phyloP scores from a whole-genome alignment of 495 filamentous ascomycete species.

The Penicillium dipodomyicola region DNA sequence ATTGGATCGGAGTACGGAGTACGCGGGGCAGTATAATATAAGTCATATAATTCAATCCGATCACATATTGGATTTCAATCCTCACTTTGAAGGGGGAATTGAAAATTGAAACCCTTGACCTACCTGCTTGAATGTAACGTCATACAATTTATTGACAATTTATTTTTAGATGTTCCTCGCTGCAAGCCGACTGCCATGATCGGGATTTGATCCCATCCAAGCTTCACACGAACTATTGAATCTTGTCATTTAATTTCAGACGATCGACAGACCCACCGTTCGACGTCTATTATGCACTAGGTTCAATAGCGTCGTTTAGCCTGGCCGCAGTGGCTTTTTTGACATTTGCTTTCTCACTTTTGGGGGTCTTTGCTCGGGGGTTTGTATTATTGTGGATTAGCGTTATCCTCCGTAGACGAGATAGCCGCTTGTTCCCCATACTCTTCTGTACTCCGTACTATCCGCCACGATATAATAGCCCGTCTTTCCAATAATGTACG shows the following conservation, averaged over 20 bases:
- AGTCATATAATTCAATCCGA: background rate
- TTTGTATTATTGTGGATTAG: background rate
- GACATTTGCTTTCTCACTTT: constrained; percentile 9
- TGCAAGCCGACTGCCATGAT: background rate
- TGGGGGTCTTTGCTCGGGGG: constrained; percentile 10
- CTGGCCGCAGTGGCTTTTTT: constrained; percentile 12
- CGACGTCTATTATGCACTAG: constrained; percentile 10
- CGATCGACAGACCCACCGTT: constrained; percentile 26
- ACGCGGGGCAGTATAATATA: background rate
- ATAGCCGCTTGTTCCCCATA: constrained; percentile 1
- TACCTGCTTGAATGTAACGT: background rate
- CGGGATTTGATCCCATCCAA: background rate
- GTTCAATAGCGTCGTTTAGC: constrained; percentile 23
- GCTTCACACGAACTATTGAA: constrained; percentile 22
- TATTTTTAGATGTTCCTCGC: background rate
- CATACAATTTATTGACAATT: background rate
- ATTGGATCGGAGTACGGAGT: background rate
- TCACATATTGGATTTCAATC: background rate
- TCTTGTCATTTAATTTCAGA: constrained; percentile 4
- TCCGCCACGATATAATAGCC: background rate
- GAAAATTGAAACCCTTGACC: background rate
- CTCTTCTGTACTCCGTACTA: background rate
- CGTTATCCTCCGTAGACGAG: background rate
- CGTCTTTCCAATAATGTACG: background rate
- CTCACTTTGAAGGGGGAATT: background rate